phyloP scores from a whole-genome alignment of 345 rosid species.

The Eucalyptus marginata region DNA sequence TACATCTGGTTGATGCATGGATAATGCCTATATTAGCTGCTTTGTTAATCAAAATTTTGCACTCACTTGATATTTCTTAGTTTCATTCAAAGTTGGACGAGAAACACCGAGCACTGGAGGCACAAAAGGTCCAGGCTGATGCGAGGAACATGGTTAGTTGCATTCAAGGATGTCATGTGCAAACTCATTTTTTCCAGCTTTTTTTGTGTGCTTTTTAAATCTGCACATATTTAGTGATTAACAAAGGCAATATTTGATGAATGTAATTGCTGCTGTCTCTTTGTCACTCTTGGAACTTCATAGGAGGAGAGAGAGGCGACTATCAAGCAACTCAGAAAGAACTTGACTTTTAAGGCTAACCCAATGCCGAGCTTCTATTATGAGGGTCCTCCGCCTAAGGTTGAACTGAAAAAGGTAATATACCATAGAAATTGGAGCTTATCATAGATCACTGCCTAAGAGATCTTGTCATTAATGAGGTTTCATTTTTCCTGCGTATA shows the following conservation, averaged over 20 bases:
- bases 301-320: conserved; percentile 86
- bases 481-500: background rate
- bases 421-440: background rate
- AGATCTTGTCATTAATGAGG: background rate
- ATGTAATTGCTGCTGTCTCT: background rate
- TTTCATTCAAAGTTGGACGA: conserved; percentile 72
- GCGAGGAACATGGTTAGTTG: conserved; percentile 57
- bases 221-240: background rate
- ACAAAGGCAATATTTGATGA: background rate
- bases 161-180: background rate
- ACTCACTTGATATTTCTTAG: conserved; percentile 12
- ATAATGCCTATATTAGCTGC: background rate
- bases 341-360: conserved; percentile 64
- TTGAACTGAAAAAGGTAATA: conserved; percentile 67
- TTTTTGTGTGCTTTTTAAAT: background rate
- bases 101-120: conserved; percentile 77
- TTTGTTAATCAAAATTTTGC: background rate
- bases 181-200: background rate
- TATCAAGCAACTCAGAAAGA: conserved; percentile 73
- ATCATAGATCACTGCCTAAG: background rate
- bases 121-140: conserved; percentile 63
- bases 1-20: background rate
- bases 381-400: conserved; percentile 83
- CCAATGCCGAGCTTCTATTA: conserved; percentile 88
- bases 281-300: background rate